These are phyloP conservation scores for Botryotinia convoluta DNA, from an alignment of 2,329 filamentous ascomycete genomes.

Conservation along the genomic window DNA sequence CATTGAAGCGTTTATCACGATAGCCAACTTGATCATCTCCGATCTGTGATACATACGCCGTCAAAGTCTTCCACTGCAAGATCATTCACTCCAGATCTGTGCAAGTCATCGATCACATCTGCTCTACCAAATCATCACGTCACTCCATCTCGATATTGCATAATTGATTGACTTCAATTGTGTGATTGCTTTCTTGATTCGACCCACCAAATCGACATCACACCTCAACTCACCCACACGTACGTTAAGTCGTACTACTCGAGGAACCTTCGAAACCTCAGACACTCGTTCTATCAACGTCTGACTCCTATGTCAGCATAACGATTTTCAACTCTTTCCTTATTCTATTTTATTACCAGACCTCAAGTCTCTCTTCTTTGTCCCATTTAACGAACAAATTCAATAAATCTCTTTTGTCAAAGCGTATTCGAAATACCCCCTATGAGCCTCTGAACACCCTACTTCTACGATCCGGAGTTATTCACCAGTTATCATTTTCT, in stretches of 20 bases:
- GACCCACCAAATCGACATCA: conserved; percentile 30
- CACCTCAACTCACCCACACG: neutral
- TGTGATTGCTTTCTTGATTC: conserved; percentile 24
- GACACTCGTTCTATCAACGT: conserved; percentile 33
- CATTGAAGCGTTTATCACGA: conserved; percentile 41
- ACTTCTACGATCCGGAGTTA: conserved; percentile 40
- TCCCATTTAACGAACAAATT: conserved; percentile 40
- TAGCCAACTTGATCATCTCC: conserved; percentile 37
- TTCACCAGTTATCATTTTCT: conserved; percentile 33
- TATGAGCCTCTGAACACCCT: conserved; percentile 43
- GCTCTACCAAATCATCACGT: neutral
- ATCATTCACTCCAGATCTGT: conserved; percentile 12
- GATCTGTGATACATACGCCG: conserved; percentile 21
- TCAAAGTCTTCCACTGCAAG: conserved; percentile 18
- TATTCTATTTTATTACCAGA: conserved; percentile 38
- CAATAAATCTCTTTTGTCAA: conserved; percentile 50
- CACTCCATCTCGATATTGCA: conserved; percentile 12
- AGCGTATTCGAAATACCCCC: conserved; percentile 44
- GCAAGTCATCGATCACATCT: conserved; percentile 15
- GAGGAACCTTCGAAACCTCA: conserved; percentile 31
- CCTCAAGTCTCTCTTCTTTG: conserved; percentile 34
- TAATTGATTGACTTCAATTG: conserved; percentile 29
- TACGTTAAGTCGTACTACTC: conserved; percentile 15
- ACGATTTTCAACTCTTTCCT: conserved; percentile 38
- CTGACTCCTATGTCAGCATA: conserved; percentile 40